Evolutionary conservation across 108 stramenopile genomes (phyloP).

Genomic region (Chaetoceros muelleri): DNA sequence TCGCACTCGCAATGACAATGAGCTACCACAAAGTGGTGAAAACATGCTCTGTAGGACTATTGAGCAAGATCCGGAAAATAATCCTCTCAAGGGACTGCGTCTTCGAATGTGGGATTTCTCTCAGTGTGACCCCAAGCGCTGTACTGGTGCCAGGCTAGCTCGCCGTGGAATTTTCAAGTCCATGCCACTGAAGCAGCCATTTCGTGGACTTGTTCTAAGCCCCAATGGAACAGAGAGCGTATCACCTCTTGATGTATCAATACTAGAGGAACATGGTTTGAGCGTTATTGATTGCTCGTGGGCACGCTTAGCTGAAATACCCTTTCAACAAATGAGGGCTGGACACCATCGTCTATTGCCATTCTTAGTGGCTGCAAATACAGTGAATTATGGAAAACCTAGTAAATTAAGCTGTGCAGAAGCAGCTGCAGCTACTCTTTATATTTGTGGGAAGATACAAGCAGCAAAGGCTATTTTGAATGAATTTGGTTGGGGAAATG

Average conservation of each 20-base stretch:
- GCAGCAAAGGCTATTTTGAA: conserved; percentile 81
- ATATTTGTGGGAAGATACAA: conserved; percentile 80
- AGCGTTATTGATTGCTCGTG: conserved; percentile 97
- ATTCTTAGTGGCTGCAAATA: conserved; percentile 96
- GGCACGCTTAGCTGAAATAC: conserved; percentile 90
- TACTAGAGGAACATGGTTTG: conserved; percentile 67
- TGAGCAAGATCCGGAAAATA: too few species aligned
- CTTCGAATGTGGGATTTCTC: conserved; percentile 98
- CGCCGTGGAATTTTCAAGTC: conserved; percentile 62
- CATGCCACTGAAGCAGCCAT: conserved; percentile 74
- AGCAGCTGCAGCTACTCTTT: conserved; percentile 82
- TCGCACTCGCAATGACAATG: too few species aligned
- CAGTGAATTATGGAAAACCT: conserved; percentile 97
- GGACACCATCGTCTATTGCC: conserved; percentile 95
- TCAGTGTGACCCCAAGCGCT: conserved; percentile 97
- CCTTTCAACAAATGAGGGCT: conserved; percentile 83
- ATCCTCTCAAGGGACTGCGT: conserved; percentile 49
- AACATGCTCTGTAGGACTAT: too few species aligned
- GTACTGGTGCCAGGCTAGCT: conserved; percentile 86
- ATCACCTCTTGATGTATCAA: conserved; percentile 78
- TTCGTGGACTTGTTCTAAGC: conserved; percentile 91
- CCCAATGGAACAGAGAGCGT: conserved; percentile 81
- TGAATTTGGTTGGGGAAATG: conserved; percentile 93
- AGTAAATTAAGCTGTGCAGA: conserved; percentile 83
- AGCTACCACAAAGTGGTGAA: too few species aligned